Base-by-base conservation (phyloP, 1,284 basidiomycete genomes). In the Rhodotorula sp. region DNA sequence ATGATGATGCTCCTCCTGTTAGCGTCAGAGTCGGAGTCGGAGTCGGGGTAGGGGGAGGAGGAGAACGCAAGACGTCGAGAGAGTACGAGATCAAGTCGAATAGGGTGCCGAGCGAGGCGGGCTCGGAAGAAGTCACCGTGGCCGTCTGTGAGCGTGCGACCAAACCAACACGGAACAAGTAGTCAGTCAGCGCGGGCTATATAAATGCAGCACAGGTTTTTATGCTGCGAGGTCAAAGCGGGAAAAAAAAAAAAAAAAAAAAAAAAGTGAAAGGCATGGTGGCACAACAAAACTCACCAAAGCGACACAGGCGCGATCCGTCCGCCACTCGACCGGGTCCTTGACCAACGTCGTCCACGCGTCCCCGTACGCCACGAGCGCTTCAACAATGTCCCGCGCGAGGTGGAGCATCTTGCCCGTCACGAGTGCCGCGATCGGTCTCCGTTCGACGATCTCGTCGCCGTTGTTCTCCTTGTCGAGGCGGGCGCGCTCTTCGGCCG, bases 101-200 rank as follows among this genome's bases (percentile, higher is more conserved):
- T 18, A 91, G 81, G 2, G 89, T 93, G 54, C 89, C 93, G 68
- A 91, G 83, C 6, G 90, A 92, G 8, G 88, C 86, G 6, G 88
- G 86, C 75, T 92, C 91, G 26, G 87, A 87, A 0, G 89, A 83
- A 0, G 90, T 88, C 17, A 91, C 88, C 75, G 91, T 92, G 8
- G 89, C 68, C 17, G 62, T 73, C 74, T 75, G 63, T 8, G 24
- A 8, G n/a, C n/a, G n/a, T n/a, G n/a, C n/a, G n/a, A n/a, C n/a
- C n/a, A n/a, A n/a, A n/a, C n/a, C n/a, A n/a, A n/a, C n/a, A n/a
- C n/a, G n/a, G n/a, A n/a, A n/a, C n/a, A n/a, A n/a, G n/a, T n/a
- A n/a, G n/a, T n/a, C n/a, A n/a, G n/a, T n/a, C n/a, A n/a, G n/a
- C n/a, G n/a, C n/a, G n/a, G n/a, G n/a, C n/a, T n/a, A n/a, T n/a